Evolutionary conservation across 352 stramenopile genomes (phyloP).

Genomic region (Phytophthora sp.): DNA sequence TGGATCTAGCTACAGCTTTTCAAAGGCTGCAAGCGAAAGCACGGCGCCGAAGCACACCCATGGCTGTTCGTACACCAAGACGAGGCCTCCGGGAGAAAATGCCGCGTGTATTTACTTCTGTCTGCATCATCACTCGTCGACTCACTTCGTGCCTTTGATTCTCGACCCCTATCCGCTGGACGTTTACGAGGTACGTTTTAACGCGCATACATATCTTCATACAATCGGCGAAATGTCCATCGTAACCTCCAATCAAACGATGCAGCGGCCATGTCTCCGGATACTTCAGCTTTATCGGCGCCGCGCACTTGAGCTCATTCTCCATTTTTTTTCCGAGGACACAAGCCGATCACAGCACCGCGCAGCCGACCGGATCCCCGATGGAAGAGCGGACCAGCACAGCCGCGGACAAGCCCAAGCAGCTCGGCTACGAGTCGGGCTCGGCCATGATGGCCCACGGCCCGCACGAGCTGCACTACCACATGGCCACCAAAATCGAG

Average conservation of each 20-base stretch:
- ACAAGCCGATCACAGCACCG: background rate
- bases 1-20: too few relatives aligned
- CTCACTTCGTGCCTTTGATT: too few relatives aligned
- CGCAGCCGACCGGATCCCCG: background rate
- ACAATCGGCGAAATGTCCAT: too few relatives aligned
- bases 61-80: too few relatives aligned
- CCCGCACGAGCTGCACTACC: conserved; percentile 36
- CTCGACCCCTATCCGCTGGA: background rate
- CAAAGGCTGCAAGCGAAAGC: background rate
- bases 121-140: too few relatives aligned
- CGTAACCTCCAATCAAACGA: background rate
- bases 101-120: too few relatives aligned
- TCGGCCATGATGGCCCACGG: conserved; percentile 37
- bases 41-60: too few relatives aligned
- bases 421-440: conserved; percentile 26
- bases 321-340: conserved; percentile 1
- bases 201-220: background rate
- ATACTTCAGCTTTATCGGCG: conserved; percentile 10
- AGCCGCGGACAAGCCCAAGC: conserved; percentile 2
- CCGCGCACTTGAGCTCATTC: conserved; percentile 4
- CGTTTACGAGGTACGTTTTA: background rate
- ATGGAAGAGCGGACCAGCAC: conserved; percentile 8
- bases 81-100: too few relatives aligned
- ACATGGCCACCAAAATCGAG: conserved; percentile 34
- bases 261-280: conserved; percentile 3